Evolutionary conservation across 2,329 filamentous ascomycete species (phyloP).

Genomic region (Ceratocystis huliohia): DNA sequence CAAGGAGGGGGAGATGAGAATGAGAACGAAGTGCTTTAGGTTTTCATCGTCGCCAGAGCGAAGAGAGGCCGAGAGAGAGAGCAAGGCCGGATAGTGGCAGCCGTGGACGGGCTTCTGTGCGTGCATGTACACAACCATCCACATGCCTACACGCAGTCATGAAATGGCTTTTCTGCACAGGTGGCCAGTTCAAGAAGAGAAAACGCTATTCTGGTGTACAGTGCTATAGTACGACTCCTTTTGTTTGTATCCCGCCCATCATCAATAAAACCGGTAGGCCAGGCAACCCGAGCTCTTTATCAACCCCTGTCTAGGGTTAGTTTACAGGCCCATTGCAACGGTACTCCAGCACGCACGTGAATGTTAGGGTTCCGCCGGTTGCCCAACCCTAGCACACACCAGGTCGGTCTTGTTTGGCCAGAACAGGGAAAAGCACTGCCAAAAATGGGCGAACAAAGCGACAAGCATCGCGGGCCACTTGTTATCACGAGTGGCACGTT

Average conservation of each 20-base stretch:
- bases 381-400: background rate
- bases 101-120: background rate
- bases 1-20: background rate
- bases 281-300: background rate
- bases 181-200: background rate
- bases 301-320: background rate
- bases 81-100: background rate
- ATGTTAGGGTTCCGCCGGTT: accelerated
- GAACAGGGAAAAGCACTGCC: background rate
- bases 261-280: background rate
- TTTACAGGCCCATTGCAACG: no score
- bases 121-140: background rate
- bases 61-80: background rate
- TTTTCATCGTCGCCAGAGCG: background rate
- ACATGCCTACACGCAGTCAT: background rate
- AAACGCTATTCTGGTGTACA: background rate
- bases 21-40: background rate
- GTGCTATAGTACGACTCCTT: background rate
- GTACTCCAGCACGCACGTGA: background rate
- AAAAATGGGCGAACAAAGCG: background rate
- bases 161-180: background rate
- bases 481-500: background rate
- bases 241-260: background rate
- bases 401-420: background rate
- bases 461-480: background rate